phyloP scores from a whole-genome alignment of 2,329 filamentous ascomycete genomes.

The Fusarium euwallaceae region DNA sequence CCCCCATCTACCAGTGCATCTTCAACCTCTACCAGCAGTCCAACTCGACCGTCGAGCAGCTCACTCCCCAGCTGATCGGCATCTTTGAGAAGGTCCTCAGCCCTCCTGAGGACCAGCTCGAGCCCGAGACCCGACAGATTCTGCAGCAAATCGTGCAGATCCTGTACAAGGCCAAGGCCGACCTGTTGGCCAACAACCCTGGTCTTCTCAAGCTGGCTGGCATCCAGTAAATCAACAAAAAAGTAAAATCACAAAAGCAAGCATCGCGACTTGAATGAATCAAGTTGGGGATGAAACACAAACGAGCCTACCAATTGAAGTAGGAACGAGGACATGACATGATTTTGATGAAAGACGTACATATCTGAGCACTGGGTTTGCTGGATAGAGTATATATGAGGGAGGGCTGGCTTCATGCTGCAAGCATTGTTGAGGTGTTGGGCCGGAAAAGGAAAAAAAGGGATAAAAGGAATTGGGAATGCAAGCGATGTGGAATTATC shows the following conservation, averaged over 20 bases:
- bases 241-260: background rate
- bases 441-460: conserved; percentile 23
- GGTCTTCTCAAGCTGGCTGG: conserved; percentile 50
- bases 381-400: conserved; percentile 43
- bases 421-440: conserved; percentile 7
- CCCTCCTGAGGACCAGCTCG: conserved; percentile 81
- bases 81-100: conserved; percentile 80
- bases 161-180: conserved; percentile 55
- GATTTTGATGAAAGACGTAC: conserved; percentile 42
- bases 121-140: conserved; percentile 76
- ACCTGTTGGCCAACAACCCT: conserved; percentile 50
- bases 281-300: conserved; percentile 26
- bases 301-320: conserved; percentile 24
- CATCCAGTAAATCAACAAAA: conserved; percentile 41
- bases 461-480: conserved; percentile 17
- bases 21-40: conserved; percentile 83
- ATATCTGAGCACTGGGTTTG: conserved; percentile 23
- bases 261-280: conserved; percentile 39
- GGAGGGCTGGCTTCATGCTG: conserved; percentile 20
- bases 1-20: conserved; percentile 91
- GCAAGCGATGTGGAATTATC: conserved; percentile 10
- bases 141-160: conserved; percentile 73
- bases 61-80: conserved; percentile 77
- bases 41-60: conserved; percentile 76
- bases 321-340: conserved; percentile 39